A percentile compares a stretch with the other conserved stretches of the same genome.
These are phyloP conservation scores for Strobilomyces echinocephalus DNA, from an alignment of 768 basidiomycete species.

Conservation along the genomic window DNA sequence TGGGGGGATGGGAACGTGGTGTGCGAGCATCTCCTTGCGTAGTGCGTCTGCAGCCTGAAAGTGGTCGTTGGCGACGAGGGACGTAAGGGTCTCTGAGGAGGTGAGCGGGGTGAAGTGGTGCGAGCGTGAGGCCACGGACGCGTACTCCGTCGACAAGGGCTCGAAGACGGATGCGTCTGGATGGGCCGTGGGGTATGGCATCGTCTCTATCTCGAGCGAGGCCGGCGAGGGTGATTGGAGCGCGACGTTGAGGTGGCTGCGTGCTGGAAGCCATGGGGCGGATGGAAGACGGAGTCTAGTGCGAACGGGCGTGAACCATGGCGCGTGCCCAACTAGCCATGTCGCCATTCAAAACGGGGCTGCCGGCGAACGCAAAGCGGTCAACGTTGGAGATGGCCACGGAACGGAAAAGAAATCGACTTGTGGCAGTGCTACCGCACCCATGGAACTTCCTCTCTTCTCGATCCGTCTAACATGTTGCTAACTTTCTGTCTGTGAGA, in stretches of 20 bases:
- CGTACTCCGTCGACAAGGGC: slow-evolving; percentile 32
- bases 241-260: slow-evolving; percentile 21
- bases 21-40: slow-evolving; percentile 36
- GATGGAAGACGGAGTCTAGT: slow-evolving; percentile 14
- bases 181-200: slow-evolving; percentile 31
- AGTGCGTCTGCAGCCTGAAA: slow-evolving; percentile 33
- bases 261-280: slow-evolving; percentile 16
- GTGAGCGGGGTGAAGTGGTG: slow-evolving; percentile 19
- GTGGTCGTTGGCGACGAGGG: slow-evolving; percentile 20
- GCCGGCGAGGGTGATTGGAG: slow-evolving; percentile 32
- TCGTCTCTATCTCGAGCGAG: slow-evolving; percentile 31
- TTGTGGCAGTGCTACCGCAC: background rate
- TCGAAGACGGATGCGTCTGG: slow-evolving; percentile 38
- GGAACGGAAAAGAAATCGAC: too few species aligned
- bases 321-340: slow-evolving; percentile 15
- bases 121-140: slow-evolving; percentile 9
- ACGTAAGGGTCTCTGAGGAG: slow-evolving; percentile 21
- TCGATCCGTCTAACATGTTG: too few species aligned
- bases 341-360: slow-evolving; percentile 19
- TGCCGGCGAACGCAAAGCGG: too few species aligned
- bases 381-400: too few species aligned
- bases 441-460: too few species aligned
- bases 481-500: too few species aligned
- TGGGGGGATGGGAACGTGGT: slow-evolving; percentile 35
- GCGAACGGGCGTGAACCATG: slow-evolving; percentile 14